Base-by-base conservation (phyloP, 371 early-diverging fungal species). In the Mucor saturninus region DNA sequence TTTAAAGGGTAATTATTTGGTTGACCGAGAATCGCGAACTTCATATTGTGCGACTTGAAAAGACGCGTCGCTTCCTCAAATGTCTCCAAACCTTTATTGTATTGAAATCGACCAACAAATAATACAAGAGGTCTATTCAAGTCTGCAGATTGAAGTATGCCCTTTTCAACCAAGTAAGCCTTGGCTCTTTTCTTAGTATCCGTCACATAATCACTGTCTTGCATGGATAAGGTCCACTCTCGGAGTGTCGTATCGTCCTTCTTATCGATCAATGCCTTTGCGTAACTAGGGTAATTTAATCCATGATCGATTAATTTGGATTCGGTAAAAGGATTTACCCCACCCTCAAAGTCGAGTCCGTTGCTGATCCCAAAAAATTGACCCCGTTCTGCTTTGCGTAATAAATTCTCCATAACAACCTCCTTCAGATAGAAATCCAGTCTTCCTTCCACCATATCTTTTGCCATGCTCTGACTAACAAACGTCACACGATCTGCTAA, bases 311-410 rank as follows among this genome's bases (percentile, higher is more conserved):
- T 64, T 31, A 89, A 59, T 21, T 69, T 71, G 1, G 64, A 42
- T 61, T 78, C 74, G 1, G 70, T 76, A 65, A 86, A 89, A 9
- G 89, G 89, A 59, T 85, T 83, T 58, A 80, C 62, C 5, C 69
- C 69, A 5, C 63, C 48, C 5, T 29, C 65, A 29, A 83, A 79
- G 57, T 86, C 89, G 4, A 89, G 65, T 7, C 87, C 89, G 65
- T 86, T 87, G 51, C 83, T 84, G 51, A 89, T 83, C n/a, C 89
- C 89, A 58, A 83, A 70, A 62, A 87, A 89, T 9, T 77, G 62
- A 5, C 71, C 72, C 40, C 67, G 54, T 31, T 79, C 71, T 8
- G 87, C 85, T 51, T 79, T 83, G 4, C 69, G 68, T 29, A 87
- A 59, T 15, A 89, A 57, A 31, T 76, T 73, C 28, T 83, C 79